These are phyloP conservation scores for Magnolia kwangsiensis DNA, from an alignment of 164 flowering plant genomes.

Conservation along the genomic window DNA sequence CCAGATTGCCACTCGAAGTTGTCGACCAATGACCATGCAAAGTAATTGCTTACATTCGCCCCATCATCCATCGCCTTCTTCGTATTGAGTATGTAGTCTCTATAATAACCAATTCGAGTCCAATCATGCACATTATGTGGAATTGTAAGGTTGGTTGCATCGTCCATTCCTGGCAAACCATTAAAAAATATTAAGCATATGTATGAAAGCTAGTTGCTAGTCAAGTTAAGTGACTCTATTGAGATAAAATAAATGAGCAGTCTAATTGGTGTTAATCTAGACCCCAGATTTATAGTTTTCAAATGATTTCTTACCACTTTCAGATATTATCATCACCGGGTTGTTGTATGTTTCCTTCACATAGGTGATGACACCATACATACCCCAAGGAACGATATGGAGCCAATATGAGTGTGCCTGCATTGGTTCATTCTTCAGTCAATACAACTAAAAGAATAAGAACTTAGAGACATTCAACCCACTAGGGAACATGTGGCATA, in stretches of 20 bases:
- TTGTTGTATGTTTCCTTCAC: slow-evolving; percentile 19
- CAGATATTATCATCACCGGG: slow-evolving; percentile 17
- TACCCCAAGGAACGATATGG: slow-evolving; percentile 21
- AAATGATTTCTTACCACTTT: slow-evolving; percentile 15
- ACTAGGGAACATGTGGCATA: no score
- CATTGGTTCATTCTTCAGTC: background rate
- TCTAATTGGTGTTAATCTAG: background rate
- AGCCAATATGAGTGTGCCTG: slow-evolving; percentile 23
- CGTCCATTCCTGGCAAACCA: slow-evolving; percentile 65
- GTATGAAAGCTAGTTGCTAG: no score
- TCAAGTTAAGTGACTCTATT: background rate
- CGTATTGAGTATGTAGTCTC: slow-evolving; percentile 42
- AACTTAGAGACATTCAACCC: no score
- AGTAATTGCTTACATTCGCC: slow-evolving; percentile 6
- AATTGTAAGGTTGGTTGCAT: slow-evolving; percentile 67
- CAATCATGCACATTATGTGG: slow-evolving; percentile 54
- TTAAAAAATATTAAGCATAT: no score
- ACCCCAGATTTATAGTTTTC: background rate
- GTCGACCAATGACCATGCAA: slow-evolving; percentile 17
- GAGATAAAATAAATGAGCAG: background rate
- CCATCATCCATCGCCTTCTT: slow-evolving; percentile 54
- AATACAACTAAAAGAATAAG: background rate
- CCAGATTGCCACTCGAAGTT: slow-evolving; percentile 18
- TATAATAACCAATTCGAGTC: slow-evolving; percentile 56
- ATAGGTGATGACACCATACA: slow-evolving; percentile 19